These are phyloP conservation scores for Phyllosticta citriasiana DNA, from an alignment of 2,329 filamentous ascomycete species.

Conservation along the genomic window DNA sequence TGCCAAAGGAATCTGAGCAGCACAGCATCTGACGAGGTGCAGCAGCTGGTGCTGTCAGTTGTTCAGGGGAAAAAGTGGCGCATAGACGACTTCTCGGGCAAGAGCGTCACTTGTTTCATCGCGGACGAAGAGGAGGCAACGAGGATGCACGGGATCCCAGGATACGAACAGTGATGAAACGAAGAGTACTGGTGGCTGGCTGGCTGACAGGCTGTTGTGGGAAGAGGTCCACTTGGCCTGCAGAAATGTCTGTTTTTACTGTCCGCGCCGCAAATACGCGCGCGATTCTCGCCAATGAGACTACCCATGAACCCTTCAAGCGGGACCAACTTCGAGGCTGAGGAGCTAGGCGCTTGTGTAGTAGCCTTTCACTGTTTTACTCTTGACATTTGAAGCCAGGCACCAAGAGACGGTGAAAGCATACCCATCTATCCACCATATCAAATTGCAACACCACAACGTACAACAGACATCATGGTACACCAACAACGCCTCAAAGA, in stretches of 20 bases:
- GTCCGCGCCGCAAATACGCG: not conserved
- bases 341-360: constrained; percentile 9
- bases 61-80: constrained; percentile 13
- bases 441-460: not conserved
- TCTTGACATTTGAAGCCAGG: not conserved
- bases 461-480: not conserved
- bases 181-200: not conserved
- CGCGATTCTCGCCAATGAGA: not conserved
- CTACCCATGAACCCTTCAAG: not conserved
- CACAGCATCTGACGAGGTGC: constrained; percentile 4
- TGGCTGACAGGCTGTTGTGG: not conserved
- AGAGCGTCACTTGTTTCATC: constrained; percentile 18
- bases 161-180: constrained; percentile 3
- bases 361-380: not conserved
- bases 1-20: constrained; percentile 11
- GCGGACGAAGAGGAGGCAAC: constrained; percentile 14
- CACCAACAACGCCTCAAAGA: constrained; percentile 1
- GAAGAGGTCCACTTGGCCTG: not conserved
- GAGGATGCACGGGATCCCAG: constrained; percentile 13
- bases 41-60: constrained; percentile 11
- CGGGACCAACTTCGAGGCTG: not conserved
- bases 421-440: not conserved
- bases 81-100: constrained; percentile 17
- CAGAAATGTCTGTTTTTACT: not conserved
- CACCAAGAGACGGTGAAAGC: not conserved